Evolutionary conservation across 208 protist species (phyloP), one percentile per base, ranked within the genome.

Genomic region (Trichomonas tenax): DNA sequence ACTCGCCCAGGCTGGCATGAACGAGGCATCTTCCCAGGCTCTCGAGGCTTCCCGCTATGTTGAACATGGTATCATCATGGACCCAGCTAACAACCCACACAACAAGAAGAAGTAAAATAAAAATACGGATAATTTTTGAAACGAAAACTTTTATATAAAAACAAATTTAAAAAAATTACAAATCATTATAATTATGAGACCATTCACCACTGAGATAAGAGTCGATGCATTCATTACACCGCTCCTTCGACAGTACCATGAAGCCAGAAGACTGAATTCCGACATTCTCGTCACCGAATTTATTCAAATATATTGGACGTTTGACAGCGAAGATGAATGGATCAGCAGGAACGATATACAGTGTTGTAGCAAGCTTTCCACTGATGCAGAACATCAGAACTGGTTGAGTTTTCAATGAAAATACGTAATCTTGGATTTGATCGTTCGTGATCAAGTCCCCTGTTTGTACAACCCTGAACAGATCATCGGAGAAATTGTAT

Each of bases 21-120:
- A 89, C 17, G 38, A 89, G 36, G 40, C 40, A 23, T n/a, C 14
- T 21, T 72, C 58, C 11, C 9, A 45, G 23, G 40, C 82, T 89
- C 23, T 48, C 3, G 40, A 89, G 6, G 82, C 34, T 46, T 31
- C 34, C 8, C 40, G 86, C 15, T 93, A 93, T 51, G 44, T 51
- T 38, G 86, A 93, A 51, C 86, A 93, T 15, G 86, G 86, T 34
- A 93, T 93, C 46, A 51, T 93, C 36, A 89, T 89, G 82, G 40
- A 89, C 23, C 82, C 82, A 46, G 34, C 0, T 31, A 17, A 46
- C 17, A 89, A 89, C 26, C 81, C 81, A 84, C 10, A 34, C 15
- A 84, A 84, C 81, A 84, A 84, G 58, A 72, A n/a, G 58, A 72
- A 72, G 58, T 72, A 72, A 72, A 72, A 17, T 31, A n/a, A 72